Conservation (phyloP, 352 stramenopile species). For the Phytophthora constricta region DNA sequence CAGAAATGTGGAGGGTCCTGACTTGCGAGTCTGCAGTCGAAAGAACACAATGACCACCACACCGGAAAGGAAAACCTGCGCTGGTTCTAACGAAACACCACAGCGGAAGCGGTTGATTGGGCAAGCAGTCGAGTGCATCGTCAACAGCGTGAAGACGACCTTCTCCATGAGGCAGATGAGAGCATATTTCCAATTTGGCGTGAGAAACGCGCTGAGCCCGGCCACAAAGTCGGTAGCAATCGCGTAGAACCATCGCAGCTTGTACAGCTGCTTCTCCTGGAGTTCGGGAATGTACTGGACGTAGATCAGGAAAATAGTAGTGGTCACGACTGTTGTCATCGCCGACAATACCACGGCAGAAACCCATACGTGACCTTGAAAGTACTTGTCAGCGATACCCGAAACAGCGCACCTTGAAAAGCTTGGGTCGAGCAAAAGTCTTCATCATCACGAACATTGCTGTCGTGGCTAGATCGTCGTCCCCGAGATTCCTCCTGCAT, state of each 20-base stretch:
- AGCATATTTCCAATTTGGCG: slow-evolving; percentile 74
- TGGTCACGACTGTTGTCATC: slow-evolving; percentile 38
- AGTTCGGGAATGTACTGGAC: slow-evolving; percentile 54
- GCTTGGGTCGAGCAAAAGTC: slow-evolving; percentile 27
- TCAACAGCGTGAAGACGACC: slow-evolving; percentile 69
- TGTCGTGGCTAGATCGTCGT: slow-evolving; percentile 17
- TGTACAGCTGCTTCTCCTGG: slow-evolving; percentile 59
- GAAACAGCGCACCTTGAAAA: slow-evolving; percentile 47
- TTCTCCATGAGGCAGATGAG: slow-evolving; percentile 75
- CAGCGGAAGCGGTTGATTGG: slow-evolving; percentile 78
- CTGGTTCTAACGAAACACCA: slow-evolving; percentile 52
- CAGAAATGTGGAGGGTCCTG: slow-evolving; percentile 34
- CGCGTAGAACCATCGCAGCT: slow-evolving; percentile 63
- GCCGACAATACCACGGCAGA: slow-evolving; percentile 50
- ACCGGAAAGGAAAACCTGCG: slow-evolving; percentile 57
- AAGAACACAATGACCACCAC: slow-evolving; percentile 68
- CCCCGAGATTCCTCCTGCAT: slow-evolving; percentile 14
- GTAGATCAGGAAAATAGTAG: slow-evolving; percentile 46
- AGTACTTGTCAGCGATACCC: slow-evolving; percentile 43
- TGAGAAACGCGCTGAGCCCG: slow-evolving; percentile 57
- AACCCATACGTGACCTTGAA: slow-evolving; percentile 56
- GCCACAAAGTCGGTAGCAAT: slow-evolving; percentile 66
- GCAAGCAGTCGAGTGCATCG: slow-evolving; percentile 70
- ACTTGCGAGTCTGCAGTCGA: slow-evolving; percentile 42
- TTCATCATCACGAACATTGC: slow-evolving; percentile 25